Percentiles rank a stretch among this genome's conserved stretches.
phyloP scores from a whole-genome alignment of 345 rosid genomes.

The Combretum micranthum region DNA sequence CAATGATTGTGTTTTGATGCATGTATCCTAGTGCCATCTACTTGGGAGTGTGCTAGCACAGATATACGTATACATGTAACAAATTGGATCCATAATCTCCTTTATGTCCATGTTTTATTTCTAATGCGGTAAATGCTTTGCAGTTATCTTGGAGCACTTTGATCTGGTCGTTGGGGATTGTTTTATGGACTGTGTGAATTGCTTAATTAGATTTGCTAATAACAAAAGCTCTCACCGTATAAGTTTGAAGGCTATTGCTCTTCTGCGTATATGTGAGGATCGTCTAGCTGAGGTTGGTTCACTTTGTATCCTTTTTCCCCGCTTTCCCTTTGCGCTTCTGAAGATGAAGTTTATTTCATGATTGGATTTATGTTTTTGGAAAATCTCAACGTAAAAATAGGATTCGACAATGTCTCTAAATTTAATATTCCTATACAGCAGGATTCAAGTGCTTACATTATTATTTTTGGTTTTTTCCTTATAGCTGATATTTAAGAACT shows the following conservation, averaged over 20 bases:
- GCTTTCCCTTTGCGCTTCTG: not conserved
- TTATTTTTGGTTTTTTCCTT: no score
- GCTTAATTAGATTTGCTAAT: conserved; percentile 95
- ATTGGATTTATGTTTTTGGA: not conserved
- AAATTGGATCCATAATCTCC: not conserved
- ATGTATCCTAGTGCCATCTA: no score
- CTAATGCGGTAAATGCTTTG: conserved; percentile 18
- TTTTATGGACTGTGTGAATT: conserved; percentile 98
- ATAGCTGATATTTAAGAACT: no score
- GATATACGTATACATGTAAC: no score
- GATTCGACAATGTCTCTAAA: no score
- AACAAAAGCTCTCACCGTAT: conserved; percentile 85
- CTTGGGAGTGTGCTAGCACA: no score
- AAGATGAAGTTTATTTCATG: conserved; percentile 3
- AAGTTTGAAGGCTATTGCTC: conserved; percentile 99
- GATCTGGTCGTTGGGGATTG: conserved; percentile 98
- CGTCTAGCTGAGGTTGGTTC: conserved; percentile 90
- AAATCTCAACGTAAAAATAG: no score
- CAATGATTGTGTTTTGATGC: no score
- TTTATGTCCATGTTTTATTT: not conserved
- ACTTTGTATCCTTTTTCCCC: not conserved
- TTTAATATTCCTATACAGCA: no score
- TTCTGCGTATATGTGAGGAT: conserved; percentile 96
- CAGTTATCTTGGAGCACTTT: conserved; percentile 98
- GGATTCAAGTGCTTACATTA: no score